Base-by-base conservation (phyloP, 2,329 filamentous ascomycete genomes). In the Clonostachys byssicola region DNA sequence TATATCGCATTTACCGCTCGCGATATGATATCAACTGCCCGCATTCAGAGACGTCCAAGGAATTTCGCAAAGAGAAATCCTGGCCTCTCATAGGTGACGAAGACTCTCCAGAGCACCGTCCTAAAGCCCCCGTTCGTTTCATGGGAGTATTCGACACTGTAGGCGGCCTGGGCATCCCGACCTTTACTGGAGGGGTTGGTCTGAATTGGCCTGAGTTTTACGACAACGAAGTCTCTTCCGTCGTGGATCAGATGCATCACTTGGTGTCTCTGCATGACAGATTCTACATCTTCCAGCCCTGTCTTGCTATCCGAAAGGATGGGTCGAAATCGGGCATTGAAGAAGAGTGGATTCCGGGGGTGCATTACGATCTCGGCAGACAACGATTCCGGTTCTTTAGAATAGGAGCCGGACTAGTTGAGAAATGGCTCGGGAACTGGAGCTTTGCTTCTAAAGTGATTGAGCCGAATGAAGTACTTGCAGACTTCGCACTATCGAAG, bases 351-450 rank as follows among this genome's bases (percentile, higher is more conserved):
- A 49, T 59, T 20, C 57, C 57, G 1, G 57, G 57, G 2, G 51
- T 47, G 5, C 56, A 58, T 33, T 56, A 58, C 39, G 57, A 59
- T 39, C 34, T 58, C 16, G 48, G 49, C 2, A 46, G 57, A 33
- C 57, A 59, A 20, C 40, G 42, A 13, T 55, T 56, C 43, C 53
- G 52, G 17, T 48, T 55, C 34, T 42, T 55, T 5, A 48, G 51
- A 12, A 44, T 48, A 14, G 50, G 50, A 8, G 50, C 47, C 30
- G 45, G 49, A 2, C 6, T 54, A 7, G 47, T 72, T 4, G 55
- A 64, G 40, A 47, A 35, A 4, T 53, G 56, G 2, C 49, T 71
- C 20, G 49, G 54, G 1, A 57, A 56, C 16, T 71, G 48, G 47
- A 42, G 43, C 4, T 53, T 45, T 48, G 45, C 44, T 14, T 64